Percentiles rank a stretch among this genome's conserved stretches.
phyloP scores from a whole-genome alignment of 257 asterid genomes.

The Scutellaria barbata region DNA sequence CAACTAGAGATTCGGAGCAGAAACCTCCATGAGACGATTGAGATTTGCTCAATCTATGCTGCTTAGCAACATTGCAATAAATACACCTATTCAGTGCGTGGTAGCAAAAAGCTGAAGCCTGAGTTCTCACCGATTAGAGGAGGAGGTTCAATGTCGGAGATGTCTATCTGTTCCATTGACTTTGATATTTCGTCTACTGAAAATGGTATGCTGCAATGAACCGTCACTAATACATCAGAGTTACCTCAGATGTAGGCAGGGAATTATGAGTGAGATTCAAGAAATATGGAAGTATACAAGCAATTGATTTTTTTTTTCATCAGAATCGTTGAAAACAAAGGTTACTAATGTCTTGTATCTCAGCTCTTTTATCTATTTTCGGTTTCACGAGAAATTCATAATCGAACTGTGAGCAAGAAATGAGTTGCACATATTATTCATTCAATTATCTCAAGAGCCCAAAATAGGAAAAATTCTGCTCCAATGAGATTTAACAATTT shows the following conservation, averaged over 20 bases:
- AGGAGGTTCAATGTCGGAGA: slow-evolving; percentile 85
- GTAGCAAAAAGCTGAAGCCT: slow-evolving; percentile 90
- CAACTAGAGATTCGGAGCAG: slow-evolving; percentile 18
- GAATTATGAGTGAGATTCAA: not conserved
- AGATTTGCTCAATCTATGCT: not conserved
- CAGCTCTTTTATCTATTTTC: not conserved
- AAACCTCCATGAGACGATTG: not conserved
- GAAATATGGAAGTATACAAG: not conserved
- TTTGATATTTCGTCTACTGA: slow-evolving; percentile 96
- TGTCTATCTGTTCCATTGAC: slow-evolving; percentile 94
- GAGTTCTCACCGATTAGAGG: slow-evolving; percentile 79
- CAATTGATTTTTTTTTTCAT: not conserved
- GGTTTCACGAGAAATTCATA: not conserved
- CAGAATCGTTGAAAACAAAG: not conserved
- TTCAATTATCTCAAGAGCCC: not conserved
- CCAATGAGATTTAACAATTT: not conserved
- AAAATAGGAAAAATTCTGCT: not conserved
- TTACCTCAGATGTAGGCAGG: slow-evolving; percentile 14
- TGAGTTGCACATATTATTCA: not conserved
- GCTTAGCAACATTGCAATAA: not conserved
- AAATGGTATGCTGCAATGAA: slow-evolving; percentile 85
- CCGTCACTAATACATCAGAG: slow-evolving; percentile 35
- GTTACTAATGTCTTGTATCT: slow-evolving; percentile 4
- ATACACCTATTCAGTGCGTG: slow-evolving; percentile 44
- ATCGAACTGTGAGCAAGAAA: slow-evolving; percentile 19